A percentile compares a stretch with the other conserved stretches of the same genome.
These are phyloP conservation scores for Kwoniella europaea DNA, from an alignment of 768 basidiomycete genomes.

Conservation along the genomic window DNA sequence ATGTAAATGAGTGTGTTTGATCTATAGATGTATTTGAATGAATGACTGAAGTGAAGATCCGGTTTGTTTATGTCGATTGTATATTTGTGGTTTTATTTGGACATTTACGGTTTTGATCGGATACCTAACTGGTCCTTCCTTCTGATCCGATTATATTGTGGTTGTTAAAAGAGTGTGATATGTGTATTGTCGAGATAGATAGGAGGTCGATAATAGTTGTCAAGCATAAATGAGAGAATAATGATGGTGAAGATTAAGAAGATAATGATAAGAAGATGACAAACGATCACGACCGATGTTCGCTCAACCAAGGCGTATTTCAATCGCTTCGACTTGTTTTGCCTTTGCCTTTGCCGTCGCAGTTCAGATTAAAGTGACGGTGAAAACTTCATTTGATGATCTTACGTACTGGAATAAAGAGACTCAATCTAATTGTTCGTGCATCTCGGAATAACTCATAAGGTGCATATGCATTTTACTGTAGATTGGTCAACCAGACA, in stretches of 20 bases:
- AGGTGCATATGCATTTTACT: too few relatives aligned
- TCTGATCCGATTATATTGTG: neutral
- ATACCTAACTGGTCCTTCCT: neutral
- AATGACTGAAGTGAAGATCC: constrained; percentile 13
- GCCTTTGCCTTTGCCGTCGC: neutral
- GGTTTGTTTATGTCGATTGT: constrained; percentile 24
- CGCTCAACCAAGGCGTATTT: neutral
- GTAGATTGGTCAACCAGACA: neutral
- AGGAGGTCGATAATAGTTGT: neutral
- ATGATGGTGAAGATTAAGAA: neutral
- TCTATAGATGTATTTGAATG: constrained; percentile 1
- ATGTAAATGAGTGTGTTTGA: constrained; percentile 5
- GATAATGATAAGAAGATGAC: neutral
- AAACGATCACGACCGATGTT: neutral
- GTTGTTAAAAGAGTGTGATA: neutral
- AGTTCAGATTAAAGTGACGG: neutral
- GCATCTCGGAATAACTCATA: neutral
- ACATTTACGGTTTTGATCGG: neutral
- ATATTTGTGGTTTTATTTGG: neutral
- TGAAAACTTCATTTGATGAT: constrained; percentile 11
- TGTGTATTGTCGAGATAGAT: neutral
- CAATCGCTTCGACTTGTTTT: neutral
- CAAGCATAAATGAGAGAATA: neutral
- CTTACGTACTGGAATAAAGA: constrained; percentile 3
- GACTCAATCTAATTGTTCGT: neutral